These are phyloP conservation scores for Annulohypoxylon nitens DNA, from an alignment of 495 filamentous ascomycete genomes.

Conservation along the genomic window DNA sequence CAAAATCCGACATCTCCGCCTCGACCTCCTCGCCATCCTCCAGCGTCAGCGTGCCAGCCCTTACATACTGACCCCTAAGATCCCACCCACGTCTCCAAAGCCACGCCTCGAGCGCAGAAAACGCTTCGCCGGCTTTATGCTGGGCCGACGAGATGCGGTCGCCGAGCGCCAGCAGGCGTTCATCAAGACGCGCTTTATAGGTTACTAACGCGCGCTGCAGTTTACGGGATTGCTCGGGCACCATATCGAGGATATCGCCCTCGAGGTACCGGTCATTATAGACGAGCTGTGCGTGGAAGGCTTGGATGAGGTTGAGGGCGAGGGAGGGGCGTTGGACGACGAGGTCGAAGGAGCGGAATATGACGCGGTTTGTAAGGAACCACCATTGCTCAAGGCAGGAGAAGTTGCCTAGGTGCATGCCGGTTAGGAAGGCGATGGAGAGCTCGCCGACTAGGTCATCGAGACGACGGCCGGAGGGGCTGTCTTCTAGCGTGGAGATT, in stretches of 20 bases:
- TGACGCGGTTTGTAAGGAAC: constrained; percentile 72
- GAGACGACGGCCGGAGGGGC: constrained; percentile 29
- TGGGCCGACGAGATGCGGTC: constrained; percentile 51
- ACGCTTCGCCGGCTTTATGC: constrained; percentile 52
- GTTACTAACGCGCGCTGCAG: constrained; percentile 56
- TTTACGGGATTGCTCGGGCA: constrained; percentile 51
- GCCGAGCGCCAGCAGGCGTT: constrained; percentile 51
- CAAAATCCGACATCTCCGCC: constrained; percentile 78
- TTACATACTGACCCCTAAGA: constrained; percentile 53
- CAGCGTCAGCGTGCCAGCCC: constrained; percentile 70
- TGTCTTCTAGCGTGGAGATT: constrained; percentile 40
- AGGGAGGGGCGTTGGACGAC: constrained; percentile 68
- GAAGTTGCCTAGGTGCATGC: constrained; percentile 83
- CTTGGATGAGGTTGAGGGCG: constrained; percentile 70
- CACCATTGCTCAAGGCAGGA: constrained; percentile 94
- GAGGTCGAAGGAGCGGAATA: constrained; percentile 76
- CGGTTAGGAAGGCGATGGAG: constrained; percentile 86
- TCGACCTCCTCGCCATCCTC: constrained; percentile 85
- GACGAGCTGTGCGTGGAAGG: constrained; percentile 76
- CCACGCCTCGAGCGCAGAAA: constrained; percentile 61
- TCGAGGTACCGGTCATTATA: constrained; percentile 76
- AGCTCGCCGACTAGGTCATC: constrained; percentile 83
- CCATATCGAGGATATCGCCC: constrained; percentile 63
- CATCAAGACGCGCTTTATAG: constrained; percentile 60
- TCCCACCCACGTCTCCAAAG: constrained; percentile 63